A percentile compares a stretch with the other conserved stretches of the same genome.
Conservation (phyloP, 2,329 filamentous ascomycete species). For the Fusarium nodosum region DNA sequence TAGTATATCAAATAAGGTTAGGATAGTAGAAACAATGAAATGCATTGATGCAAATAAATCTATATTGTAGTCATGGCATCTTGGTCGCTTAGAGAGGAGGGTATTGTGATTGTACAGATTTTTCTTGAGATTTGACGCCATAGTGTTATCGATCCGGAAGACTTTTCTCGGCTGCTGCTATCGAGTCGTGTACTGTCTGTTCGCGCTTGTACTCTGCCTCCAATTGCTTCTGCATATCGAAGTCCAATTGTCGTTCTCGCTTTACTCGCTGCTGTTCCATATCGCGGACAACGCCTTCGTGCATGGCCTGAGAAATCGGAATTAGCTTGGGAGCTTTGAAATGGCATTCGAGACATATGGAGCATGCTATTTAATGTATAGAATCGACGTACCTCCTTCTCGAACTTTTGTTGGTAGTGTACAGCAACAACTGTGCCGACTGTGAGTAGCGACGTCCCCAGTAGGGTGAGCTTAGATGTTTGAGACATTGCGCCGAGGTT, state of each 20-base stretch:
- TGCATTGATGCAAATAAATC: conserved; percentile 40
- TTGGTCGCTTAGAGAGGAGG: conserved; percentile 30
- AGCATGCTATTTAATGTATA: neutral
- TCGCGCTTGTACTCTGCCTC: conserved; percentile 92
- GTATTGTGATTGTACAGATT: conserved; percentile 28
- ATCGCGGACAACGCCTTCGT: conserved; percentile 92
- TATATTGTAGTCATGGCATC: conserved; percentile 23
- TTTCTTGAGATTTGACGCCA: neutral
- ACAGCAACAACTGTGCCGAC: conserved; percentile 84
- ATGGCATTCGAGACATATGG: neutral
- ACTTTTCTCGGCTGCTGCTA: conserved; percentile 46
- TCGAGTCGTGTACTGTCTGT: conserved; percentile 76
- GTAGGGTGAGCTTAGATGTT: conserved; percentile 87
- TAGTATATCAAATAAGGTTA: conserved; percentile 31
- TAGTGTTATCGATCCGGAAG: conserved; percentile 47
- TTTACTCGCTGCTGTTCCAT: conserved; percentile 95
- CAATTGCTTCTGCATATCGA: conserved; percentile 87
- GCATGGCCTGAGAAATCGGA: conserved; percentile 79
- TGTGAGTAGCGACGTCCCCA: conserved; percentile 81
- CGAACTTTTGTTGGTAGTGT: conserved; percentile 87
- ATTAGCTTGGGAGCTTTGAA: conserved; percentile 18
- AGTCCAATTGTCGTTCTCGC: conserved; percentile 90
- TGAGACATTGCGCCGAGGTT: conserved; percentile 77
- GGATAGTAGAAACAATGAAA: conserved; percentile 46
- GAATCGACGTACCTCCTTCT: conserved; percentile 76